Base-by-base conservation (phyloP, 352 stramenopile species). In the Globisporangium echinulatum region DNA sequence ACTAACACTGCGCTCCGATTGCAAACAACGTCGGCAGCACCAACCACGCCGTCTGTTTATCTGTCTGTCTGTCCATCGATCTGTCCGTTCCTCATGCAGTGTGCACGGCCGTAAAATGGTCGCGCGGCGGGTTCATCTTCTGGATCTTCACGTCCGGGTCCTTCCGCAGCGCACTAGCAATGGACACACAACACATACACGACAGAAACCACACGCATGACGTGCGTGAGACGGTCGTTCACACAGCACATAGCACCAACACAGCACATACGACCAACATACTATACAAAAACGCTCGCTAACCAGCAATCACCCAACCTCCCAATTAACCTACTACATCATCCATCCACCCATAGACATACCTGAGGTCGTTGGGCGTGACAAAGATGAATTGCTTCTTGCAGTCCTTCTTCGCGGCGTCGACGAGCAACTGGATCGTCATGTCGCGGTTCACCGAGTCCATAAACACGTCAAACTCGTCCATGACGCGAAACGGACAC, bases 381-480 rank as follows among this genome's bases (percentile, higher is more conserved):
- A 95, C 84, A 55, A 95, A 95, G 60, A 95, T 95, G 64, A 94
- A 95, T 58, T 95, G 84, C 64, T 94, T 93, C 59, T 74, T 77
- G 50, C 63, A 62, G 52, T 90, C 80, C 48, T 76, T 74, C 69
- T 94, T 92, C 17, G 82, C 84, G 0, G 82, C 89, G 9, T 88
- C 63, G 17, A 99, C 88, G n/a, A 99, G 79, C 61, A 96, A 69
- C 47, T 98, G 76, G 58, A 99, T 94, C 3, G 96, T 97, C 65
- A 98, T 92, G 40, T 98, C 97, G 49, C 97, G 83, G 55, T 97
- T 96, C 38, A 98, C 87, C 25, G 96, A 92, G 79, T 99, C 97
- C 83, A 99, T 98, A 64, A 99, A 99, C 39, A 99, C 96, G 73
- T 99, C 96, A 67, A 99, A 99, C 79, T 99, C 96, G 68, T 99